phyloP scores from a whole-genome alignment of 176 grass and related monocot species.

The Otatea glauca region DNA sequence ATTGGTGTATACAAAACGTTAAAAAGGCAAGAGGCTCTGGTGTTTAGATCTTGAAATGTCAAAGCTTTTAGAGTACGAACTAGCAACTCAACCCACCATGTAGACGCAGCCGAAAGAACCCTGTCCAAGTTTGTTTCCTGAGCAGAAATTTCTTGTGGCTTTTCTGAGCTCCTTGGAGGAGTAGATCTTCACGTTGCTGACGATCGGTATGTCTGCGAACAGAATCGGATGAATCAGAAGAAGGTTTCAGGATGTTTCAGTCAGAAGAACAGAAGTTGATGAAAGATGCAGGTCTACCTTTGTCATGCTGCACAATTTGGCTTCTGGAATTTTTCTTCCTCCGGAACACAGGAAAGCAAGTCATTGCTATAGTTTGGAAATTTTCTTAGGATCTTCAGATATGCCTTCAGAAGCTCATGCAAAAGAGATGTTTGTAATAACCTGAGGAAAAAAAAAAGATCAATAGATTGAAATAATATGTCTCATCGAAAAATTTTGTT shows the following conservation, averaged over 20 bases:
- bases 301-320: constrained; percentile 49
- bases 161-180: constrained; percentile 69
- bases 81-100: constrained; percentile 52
- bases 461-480: neutral
- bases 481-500: neutral
- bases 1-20: neutral
- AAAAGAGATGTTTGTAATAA: neutral
- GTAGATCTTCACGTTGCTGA: constrained; percentile 71
- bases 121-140: constrained; percentile 73
- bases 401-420: constrained; percentile 23
- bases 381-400: constrained; percentile 32
- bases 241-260: constrained; percentile 21
- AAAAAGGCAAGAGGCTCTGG: neutral
- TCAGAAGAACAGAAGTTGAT: constrained; percentile 17
- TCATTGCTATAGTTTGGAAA: constrained; percentile 34
- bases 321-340: constrained; percentile 49
- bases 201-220: constrained; percentile 36
- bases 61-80: neutral
- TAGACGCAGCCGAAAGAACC: constrained; percentile 89
- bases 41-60: constrained; percentile 16
- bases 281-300: constrained; percentile 43
- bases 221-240: constrained; percentile 16
- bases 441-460: constrained; percentile 28
- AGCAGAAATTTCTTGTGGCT: constrained; percentile 73
- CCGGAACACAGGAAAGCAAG: constrained; percentile 47